Percentiles rank a stretch among this genome's conserved stretches.
Evolutionary conservation across 345 rosid species (phyloP).

Genomic region (Trapa incisa): DNA sequence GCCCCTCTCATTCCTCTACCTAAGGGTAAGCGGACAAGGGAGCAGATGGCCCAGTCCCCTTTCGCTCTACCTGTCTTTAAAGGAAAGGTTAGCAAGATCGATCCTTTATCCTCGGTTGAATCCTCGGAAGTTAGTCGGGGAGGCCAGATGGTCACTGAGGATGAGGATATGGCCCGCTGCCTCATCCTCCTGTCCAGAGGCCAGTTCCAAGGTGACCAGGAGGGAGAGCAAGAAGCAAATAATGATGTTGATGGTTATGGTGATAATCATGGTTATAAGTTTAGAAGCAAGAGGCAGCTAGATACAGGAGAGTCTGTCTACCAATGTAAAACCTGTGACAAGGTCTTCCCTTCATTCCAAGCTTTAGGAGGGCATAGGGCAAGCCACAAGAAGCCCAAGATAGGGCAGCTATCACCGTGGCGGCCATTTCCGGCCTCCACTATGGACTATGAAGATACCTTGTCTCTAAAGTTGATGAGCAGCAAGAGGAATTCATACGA

Average conservation of each 20-base stretch:
- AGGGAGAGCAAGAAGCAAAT: neutral
- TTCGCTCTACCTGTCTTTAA: constrained; percentile 15
- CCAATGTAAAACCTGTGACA: constrained; percentile 83
- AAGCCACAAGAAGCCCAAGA: constrained; percentile 84
- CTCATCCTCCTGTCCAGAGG: constrained; percentile 80
- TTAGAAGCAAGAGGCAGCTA: constrained; percentile 57
- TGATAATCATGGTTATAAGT: constrained; percentile 21
- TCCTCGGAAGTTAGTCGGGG: constrained; percentile 5
- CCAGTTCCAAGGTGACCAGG: constrained; percentile 16
- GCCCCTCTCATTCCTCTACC: constrained; percentile 10
- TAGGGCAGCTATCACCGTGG: constrained; percentile 3
- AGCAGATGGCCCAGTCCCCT: constrained; percentile 55
- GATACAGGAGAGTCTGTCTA: constrained; percentile 76
- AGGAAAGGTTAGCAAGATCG: neutral
- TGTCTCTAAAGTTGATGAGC: constrained; percentile 46
- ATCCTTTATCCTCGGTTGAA: neutral
- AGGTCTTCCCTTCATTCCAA: constrained; percentile 87
- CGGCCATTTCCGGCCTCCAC: neutral
- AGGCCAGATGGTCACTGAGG: constrained; percentile 39
- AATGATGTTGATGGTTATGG: neutral
- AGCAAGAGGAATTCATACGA: constrained; percentile 16
- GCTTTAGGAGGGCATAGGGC: constrained; percentile 97
- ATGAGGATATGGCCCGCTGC: constrained; percentile 84
- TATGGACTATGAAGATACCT: constrained; percentile 27
- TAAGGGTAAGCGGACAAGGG: constrained; percentile 72